Base-by-base conservation (phyloP, 352 stramenopile genomes). In the Pythium periplocum region DNA sequence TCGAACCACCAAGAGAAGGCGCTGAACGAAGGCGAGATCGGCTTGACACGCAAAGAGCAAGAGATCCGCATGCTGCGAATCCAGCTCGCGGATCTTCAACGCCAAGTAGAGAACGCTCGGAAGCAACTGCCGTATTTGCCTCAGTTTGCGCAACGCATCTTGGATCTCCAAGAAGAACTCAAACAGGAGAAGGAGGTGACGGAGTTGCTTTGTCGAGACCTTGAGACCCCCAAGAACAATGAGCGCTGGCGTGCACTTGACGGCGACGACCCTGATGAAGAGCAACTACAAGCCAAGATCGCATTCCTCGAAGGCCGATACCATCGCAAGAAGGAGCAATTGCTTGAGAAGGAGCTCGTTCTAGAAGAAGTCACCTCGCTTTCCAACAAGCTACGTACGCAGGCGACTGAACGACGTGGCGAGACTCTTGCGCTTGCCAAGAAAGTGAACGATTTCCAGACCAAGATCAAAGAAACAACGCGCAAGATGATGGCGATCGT, bases 401-500 rank as follows among this genome's bases (percentile, higher is more conserved):
- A 97, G 60, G 92, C 89, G 5, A 69, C 67, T 31, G 71, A 81
- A 6, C 83, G 87, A 4, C 75, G 86, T 33, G 76, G 84, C 3
- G 83, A 90, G 57, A 93, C 81, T 31, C 69, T 92, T 6, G 78
- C 87, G 39, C 66, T 92, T n/a, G 88, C 87, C 17, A 91, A 92
- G 66, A 85, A 85, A 34, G 84, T 97, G n/a, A 95, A 94, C 55
- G 77, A 89, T 44, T 91, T 98, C 55, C 92, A 97, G 69, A 61
- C 68, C 30, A 75, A 81, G 31, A 96, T 97, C 62, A 90, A 95
- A 47, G 87, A 96, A 42, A 91, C 87, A 31, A 98, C 90, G 35
- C 75, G 90, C 49, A 86, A 86, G 17, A 98, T 98, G 89, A 97
- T 98, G 89, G 91, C 93, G n/a, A 66, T 93, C 1, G 90, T 98